Evolutionary conservation across 1,139 yeast species (phyloP).

Genomic region (Zygoascus sp.): DNA sequence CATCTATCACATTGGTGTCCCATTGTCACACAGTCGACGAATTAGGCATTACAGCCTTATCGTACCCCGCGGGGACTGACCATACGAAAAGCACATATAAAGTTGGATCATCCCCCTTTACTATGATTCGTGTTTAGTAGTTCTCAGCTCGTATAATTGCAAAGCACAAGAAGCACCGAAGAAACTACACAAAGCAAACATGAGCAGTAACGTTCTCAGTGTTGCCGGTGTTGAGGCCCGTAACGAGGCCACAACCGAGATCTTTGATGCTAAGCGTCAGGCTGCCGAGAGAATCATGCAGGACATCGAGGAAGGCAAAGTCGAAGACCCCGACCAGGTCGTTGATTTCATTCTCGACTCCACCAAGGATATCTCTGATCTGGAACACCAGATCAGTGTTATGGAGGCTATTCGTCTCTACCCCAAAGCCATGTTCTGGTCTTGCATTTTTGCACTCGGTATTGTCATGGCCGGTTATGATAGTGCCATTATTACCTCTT

Average conservation of each 20-base stretch:
- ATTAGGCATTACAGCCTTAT: too few relatives aligned
- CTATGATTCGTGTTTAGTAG: neutral
- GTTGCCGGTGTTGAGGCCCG: slow-evolving; percentile 2
- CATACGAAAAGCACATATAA: too few relatives aligned
- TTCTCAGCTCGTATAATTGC: too few relatives aligned
- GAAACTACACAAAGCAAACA: neutral
- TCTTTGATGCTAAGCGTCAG: slow-evolving; percentile 5
- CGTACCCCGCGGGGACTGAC: too few relatives aligned
- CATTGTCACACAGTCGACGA: too few relatives aligned
- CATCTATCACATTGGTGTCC: too few relatives aligned
- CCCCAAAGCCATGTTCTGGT: slow-evolving; percentile 46
- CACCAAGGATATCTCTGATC: slow-evolving; percentile 23
- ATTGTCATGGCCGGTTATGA: slow-evolving; percentile 51
- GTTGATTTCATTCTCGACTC: slow-evolving; percentile 22
- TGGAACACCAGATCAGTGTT: slow-evolving; percentile 22
- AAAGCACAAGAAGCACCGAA: neutral
- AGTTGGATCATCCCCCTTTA: too few relatives aligned
- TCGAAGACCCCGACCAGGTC: slow-evolving; percentile 17
- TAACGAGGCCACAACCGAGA: neutral
- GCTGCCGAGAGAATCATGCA: neutral
- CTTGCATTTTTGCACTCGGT: slow-evolving; percentile 40
- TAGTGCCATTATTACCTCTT: slow-evolving; percentile 37
- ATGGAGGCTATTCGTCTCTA: slow-evolving; percentile 25
- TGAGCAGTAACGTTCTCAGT: slow-evolving; percentile 7
- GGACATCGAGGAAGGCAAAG: slow-evolving; percentile 6